Evolutionary conservation across 2,329 filamentous ascomycete genomes (phyloP).

Genomic region (Pseudogymnoascus sp.): DNA sequence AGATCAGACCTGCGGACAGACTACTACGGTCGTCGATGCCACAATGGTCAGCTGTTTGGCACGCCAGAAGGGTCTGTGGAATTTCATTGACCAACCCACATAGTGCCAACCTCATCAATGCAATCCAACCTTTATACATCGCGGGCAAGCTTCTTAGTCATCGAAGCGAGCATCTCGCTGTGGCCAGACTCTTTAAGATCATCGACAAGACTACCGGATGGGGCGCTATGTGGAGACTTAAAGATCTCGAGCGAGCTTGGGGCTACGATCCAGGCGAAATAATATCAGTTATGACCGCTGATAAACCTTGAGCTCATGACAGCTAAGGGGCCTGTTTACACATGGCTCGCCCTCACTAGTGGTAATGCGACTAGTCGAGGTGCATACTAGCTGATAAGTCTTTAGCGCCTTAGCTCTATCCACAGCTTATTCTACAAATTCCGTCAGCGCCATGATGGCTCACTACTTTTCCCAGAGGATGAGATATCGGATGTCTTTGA

Average conservation of each 20-base stretch:
- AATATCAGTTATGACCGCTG: background rate
- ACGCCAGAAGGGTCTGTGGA: slow-evolving; percentile 48
- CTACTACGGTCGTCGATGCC: slow-evolving; percentile 19
- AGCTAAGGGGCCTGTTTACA: background rate
- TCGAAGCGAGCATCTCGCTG: slow-evolving; percentile 33
- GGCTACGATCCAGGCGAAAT: slow-evolving; percentile 14
- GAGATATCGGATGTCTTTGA: too few relatives aligned
- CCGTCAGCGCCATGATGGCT: too few relatives aligned
- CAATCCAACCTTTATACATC: slow-evolving; percentile 51
- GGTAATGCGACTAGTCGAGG: too few relatives aligned
- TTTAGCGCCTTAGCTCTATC: too few relatives aligned
- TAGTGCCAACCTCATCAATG: slow-evolving; percentile 49
- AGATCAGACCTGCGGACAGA: slow-evolving; percentile 31
- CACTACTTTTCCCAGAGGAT: too few relatives aligned
- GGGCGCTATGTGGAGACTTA: slow-evolving; percentile 46
- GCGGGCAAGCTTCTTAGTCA: slow-evolving; percentile 49
- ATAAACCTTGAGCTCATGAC: background rate
- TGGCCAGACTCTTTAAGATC: slow-evolving; percentile 39
- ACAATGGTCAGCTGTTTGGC: slow-evolving; percentile 41
- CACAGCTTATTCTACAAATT: too few relatives aligned
- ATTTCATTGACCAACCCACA: slow-evolving; percentile 51
- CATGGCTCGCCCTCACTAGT: too few relatives aligned
- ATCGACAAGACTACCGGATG: slow-evolving; percentile 48
- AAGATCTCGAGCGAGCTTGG: slow-evolving; percentile 37
- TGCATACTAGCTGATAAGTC: too few relatives aligned